Base-by-base conservation (phyloP, 345 rosid species). In the Bruguiera sexangula region DNA sequence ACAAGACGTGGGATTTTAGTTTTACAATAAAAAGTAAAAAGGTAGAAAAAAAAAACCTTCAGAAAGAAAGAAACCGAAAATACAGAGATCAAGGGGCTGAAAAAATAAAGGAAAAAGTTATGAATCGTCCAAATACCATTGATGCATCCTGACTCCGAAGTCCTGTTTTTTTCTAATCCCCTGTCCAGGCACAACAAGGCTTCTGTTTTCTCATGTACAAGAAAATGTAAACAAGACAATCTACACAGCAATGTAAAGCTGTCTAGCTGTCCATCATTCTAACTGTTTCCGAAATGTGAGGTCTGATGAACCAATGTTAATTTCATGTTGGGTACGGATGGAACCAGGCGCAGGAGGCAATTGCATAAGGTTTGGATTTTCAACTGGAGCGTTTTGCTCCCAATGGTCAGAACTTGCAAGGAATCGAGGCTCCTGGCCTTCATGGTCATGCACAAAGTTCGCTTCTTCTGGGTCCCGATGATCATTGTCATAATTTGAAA, bases 391-490 rank as follows among this genome's bases (percentile, higher is more conserved):
- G 19, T 69, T 73, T 19, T 48, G 84, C 5, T 75, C 83, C 2
- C 69, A 34, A 2, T 30, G 36, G 29, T 69, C 73, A 32, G 70
- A 15, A 34, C 54, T 69, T 46, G 43, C 76, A 15, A 6, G 60
- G 5, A 13, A 29, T 24, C 39, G 70, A 67, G 48, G 15, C 46
- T 77, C 81, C 22, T 56, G 34, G 43, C 32, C 20, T 6, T 76
- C 71, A 4, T 52, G 77, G 46, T 76, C 81, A 6, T 66, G 75
- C 22, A 77, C 78, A 6, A 87, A 72, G 36, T n/a, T 80, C 37
- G 75, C 60, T 11, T 88, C 88, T 61, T 88, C 87, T 6, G 84
- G 85, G 10, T 84, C 88, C 86, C 86, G 83, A 18, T 63, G 78
- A n/a, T 83, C 79, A 10, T 75, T 64, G n/a, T 78, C 75, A 27